Percentiles rank a stretch among this genome's conserved stretches.
These are phyloP conservation scores for Eimeria nieschulzi DNA, from an alignment of 169 alveolate species.

Conservation along the genomic window DNA sequence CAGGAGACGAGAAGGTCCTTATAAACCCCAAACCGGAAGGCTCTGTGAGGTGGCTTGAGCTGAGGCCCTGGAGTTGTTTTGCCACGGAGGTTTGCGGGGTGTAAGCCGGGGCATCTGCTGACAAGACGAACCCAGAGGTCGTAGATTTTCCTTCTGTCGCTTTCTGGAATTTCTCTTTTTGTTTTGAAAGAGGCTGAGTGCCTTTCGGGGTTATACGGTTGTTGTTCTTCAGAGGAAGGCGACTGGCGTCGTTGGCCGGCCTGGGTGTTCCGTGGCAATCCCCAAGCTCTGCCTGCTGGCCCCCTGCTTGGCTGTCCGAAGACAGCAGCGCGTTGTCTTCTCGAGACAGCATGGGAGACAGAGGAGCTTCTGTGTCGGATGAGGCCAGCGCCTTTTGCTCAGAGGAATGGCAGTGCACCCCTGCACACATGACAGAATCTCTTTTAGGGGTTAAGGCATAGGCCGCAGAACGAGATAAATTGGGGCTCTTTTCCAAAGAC, in stretches of 20 bases:
- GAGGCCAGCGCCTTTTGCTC: conserved; percentile 13
- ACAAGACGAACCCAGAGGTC: conserved; percentile 10
- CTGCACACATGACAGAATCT: background rate
- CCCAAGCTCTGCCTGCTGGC: background rate
- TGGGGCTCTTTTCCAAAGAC: too few species aligned
- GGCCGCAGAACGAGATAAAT: too few species aligned
- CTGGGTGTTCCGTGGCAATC: conserved; percentile 1
- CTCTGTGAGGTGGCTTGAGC: background rate
- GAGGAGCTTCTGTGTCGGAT: conserved; percentile 54
- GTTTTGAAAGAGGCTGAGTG: conserved; percentile 19
- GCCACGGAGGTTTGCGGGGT: conserved; percentile 53
- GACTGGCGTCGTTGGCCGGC: background rate
- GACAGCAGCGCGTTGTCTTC: background rate
- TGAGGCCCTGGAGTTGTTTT: conserved; percentile 23
- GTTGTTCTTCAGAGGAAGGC: background rate
- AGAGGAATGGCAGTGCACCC: conserved; percentile 6
- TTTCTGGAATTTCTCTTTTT: background rate
- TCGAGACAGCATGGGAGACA: conserved; percentile 21
- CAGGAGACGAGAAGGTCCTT: background rate
- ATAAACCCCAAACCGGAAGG: conserved; percentile 28
- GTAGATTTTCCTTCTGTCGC: background rate
- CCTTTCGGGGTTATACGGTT: conserved; percentile 51
- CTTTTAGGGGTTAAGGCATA: background rate
- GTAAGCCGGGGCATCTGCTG: conserved; percentile 61
- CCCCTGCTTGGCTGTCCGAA: conserved; percentile 17